Percentiles rank a stretch among this genome's conserved stretches.
phyloP scores from a whole-genome alignment of 2,329 filamentous ascomycete genomes.

The Fusarium brevicatenulatum region DNA sequence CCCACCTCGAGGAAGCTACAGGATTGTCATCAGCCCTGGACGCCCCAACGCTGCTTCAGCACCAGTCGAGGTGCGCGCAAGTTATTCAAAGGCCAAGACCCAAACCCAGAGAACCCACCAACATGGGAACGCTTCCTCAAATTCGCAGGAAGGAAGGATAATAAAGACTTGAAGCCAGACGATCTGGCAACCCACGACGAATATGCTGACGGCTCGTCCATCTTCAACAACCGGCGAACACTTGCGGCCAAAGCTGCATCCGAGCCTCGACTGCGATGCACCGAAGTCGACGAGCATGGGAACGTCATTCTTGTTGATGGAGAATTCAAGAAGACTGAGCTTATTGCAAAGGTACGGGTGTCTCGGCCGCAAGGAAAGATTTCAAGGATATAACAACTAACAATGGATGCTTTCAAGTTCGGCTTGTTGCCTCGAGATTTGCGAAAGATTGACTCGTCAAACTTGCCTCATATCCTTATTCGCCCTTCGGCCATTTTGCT shows the following conservation, averaged over 20 bases:
- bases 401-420: slow-evolving; percentile 65
- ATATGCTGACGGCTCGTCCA: slow-evolving; percentile 63
- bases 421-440: slow-evolving; percentile 92
- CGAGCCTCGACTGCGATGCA: slow-evolving; percentile 88
- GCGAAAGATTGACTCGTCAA: slow-evolving; percentile 96
- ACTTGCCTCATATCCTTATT: slow-evolving; percentile 93
- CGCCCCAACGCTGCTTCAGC: slow-evolving; percentile 43
- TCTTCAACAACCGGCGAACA: slow-evolving; percentile 76
- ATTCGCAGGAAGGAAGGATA: slow-evolving; percentile 49
- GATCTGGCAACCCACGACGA: slow-evolving; percentile 69
- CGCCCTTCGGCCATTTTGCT: slow-evolving; percentile 93
- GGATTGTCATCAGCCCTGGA: slow-evolving; percentile 11
- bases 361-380: not conserved
- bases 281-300: slow-evolving; percentile 92
- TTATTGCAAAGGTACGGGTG: slow-evolving; percentile 83
- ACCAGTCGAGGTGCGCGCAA: slow-evolving; percentile 43
- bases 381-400: not conserved
- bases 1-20: slow-evolving; percentile 29
- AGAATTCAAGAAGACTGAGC: slow-evolving; percentile 96
- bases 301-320: slow-evolving; percentile 92
- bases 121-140: slow-evolving; percentile 64
- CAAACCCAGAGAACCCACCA: slow-evolving; percentile 39
- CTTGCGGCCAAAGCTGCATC: slow-evolving; percentile 80
- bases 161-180: slow-evolving; percentile 61
- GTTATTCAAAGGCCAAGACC: slow-evolving; percentile 31